phyloP scores from a whole-genome alignment of 768 basidiomycete species.

The Hygrophorus pudorinus region DNA sequence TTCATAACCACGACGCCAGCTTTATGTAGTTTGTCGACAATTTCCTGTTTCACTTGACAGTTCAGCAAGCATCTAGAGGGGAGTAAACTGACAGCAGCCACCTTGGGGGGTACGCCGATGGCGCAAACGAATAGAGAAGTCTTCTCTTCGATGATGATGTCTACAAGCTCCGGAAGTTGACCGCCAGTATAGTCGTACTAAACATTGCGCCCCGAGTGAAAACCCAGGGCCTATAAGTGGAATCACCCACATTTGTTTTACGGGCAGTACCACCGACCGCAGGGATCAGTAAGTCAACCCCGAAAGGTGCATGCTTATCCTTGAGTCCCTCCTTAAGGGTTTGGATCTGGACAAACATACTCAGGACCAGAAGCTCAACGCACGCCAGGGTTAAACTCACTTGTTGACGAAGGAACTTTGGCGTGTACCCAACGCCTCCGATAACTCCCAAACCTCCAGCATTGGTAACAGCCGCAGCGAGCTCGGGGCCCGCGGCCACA shows the following conservation, averaged over 20 bases:
- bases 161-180: slow-evolving; percentile 69
- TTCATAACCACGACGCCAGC: slow-evolving; percentile 88
- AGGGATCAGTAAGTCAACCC: slow-evolving; percentile 85
- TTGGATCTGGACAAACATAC: slow-evolving; percentile 41
- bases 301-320: slow-evolving; percentile 75
- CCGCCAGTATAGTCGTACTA: slow-evolving; percentile 91
- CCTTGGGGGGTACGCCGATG: slow-evolving; percentile 74
- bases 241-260: slow-evolving; percentile 69
- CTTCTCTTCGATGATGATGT: slow-evolving; percentile 91
- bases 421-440: slow-evolving; percentile 82
- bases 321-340: slow-evolving; percentile 63
- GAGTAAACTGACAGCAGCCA: neutral
- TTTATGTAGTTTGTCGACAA: slow-evolving; percentile 72
- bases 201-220: neutral
- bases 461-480: slow-evolving; percentile 90
- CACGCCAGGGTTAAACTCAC: slow-evolving; percentile 25
- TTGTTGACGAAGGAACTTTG: slow-evolving; percentile 70
- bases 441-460: slow-evolving; percentile 88
- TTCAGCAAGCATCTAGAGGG: no score
- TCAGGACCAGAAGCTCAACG: neutral
- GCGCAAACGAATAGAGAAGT: slow-evolving; percentile 85
- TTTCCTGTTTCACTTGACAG: slow-evolving; percentile 22
- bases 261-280: slow-evolving; percentile 80
- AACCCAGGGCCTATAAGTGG: neutral
- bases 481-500: slow-evolving; percentile 52